Evolutionary conservation across 257 asterid genomes (phyloP).

Genomic region (Solanum bulbocastanum): DNA sequence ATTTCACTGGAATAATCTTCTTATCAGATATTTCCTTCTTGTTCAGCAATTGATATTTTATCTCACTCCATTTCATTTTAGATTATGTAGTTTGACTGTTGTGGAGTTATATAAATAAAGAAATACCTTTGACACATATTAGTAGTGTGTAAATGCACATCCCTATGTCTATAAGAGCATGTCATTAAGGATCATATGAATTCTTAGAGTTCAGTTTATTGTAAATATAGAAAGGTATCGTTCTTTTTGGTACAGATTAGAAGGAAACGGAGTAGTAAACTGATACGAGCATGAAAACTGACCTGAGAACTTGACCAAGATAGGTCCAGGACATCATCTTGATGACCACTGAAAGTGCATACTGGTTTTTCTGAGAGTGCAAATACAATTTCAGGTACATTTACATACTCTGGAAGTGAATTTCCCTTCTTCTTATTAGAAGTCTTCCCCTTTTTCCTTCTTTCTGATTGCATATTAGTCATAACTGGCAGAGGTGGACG

Average conservation of each 20-base stretch:
- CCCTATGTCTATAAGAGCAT: background rate
- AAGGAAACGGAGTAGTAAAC: background rate
- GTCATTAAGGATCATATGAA: background rate
- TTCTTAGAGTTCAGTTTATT: background rate
- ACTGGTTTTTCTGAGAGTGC: conserved; percentile 15
- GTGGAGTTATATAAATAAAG: background rate
- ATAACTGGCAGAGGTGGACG: background rate
- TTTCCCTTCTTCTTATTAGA: background rate
- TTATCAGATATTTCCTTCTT: background rate
- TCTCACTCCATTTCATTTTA: background rate
- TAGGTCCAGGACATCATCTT: conserved; percentile 16
- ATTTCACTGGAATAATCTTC: background rate
- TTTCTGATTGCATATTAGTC: background rate
- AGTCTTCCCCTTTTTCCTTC: conserved; percentile 5
- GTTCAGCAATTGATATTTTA: background rate
- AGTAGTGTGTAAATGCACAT: background rate
- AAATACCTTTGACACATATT: background rate
- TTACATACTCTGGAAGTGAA: conserved; percentile 8
- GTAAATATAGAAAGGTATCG: background rate
- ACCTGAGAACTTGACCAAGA: conserved; percentile 24
- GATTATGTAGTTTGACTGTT: background rate
- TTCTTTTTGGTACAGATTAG: background rate
- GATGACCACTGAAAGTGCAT: conserved; percentile 11
- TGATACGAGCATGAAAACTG: background rate
- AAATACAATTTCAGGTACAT: conserved; percentile 15